Evolutionary conservation across 768 basidiomycete genomes (phyloP).

Genomic region (Suillus bovinus): DNA sequence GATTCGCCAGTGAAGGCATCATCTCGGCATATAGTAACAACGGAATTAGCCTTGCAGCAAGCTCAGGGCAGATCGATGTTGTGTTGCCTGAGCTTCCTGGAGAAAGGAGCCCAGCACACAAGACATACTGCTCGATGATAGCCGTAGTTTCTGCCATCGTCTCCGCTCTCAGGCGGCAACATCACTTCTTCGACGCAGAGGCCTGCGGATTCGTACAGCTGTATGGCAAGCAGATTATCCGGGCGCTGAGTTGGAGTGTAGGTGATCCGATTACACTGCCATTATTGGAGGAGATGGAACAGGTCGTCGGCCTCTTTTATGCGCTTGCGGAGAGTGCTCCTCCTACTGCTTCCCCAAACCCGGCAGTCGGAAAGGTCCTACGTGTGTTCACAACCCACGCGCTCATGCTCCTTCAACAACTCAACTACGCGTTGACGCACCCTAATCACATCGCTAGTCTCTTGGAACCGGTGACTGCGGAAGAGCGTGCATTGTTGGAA

Average conservation of each 20-base stretch:
- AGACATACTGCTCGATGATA: slow-evolving; percentile 83
- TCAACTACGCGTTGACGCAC: slow-evolving; percentile 90
- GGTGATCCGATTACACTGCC: slow-evolving; percentile 76
- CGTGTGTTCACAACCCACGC: slow-evolving; percentile 68
- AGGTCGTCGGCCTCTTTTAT: slow-evolving; percentile 75
- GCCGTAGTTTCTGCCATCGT: slow-evolving; percentile 75
- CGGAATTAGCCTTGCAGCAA: slow-evolving; percentile 72
- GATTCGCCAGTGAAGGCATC: slow-evolving; percentile 82
- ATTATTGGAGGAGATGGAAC: slow-evolving; percentile 81
- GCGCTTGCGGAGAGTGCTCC: slow-evolving; percentile 58
- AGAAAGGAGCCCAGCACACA: slow-evolving; percentile 78
- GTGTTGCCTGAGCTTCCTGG: slow-evolving; percentile 67
- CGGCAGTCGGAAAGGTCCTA: slow-evolving; percentile 63
- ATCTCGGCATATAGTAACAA: slow-evolving; percentile 84
- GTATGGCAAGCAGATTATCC: slow-evolving; percentile 77
- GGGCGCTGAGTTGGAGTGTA: slow-evolving; percentile 80
- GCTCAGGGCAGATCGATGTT: slow-evolving; percentile 70
- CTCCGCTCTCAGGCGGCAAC: slow-evolving; percentile 58
- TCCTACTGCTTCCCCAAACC: slow-evolving; percentile 23
- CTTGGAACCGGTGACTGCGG: slow-evolving; percentile 75
- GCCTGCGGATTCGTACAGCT: slow-evolving; percentile 85
- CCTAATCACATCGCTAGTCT: slow-evolving; percentile 85
- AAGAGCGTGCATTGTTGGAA: slow-evolving; percentile 71
- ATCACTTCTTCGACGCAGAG: slow-evolving; percentile 82
- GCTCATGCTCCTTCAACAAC: slow-evolving; percentile 75